A percentile compares a stretch with the other conserved stretches of the same genome.
Evolutionary conservation across 805 yeast species (phyloP).

Genomic region (Starmera pachycereana): DNA sequence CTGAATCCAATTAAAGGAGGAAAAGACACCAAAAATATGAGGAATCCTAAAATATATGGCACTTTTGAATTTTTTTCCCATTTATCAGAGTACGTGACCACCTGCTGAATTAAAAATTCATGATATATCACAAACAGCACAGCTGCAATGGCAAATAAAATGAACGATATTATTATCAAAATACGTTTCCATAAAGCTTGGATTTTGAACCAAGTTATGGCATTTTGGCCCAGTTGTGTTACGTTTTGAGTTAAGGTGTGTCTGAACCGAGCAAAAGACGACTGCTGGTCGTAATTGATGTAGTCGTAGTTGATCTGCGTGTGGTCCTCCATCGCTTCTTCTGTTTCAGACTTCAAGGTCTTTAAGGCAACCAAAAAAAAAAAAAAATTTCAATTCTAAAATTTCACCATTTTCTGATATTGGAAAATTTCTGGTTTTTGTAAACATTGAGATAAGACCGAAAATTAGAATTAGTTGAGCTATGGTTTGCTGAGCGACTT

Average conservation of each 20-base stretch:
- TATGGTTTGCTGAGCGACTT: too few relatives aligned
- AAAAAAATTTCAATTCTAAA: too few relatives aligned
- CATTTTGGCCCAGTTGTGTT: background rate
- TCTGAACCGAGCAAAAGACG: background rate
- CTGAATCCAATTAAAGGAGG: constrained; percentile 89
- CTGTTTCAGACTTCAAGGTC: too few relatives aligned
- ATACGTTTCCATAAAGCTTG: constrained; percentile 3
- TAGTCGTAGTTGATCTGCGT: too few relatives aligned
- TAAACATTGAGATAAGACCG: too few relatives aligned
- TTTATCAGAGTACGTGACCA: constrained; percentile 16
- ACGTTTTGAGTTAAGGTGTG: background rate
- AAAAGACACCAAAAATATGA: constrained; percentile 63
- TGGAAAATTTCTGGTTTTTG: too few relatives aligned
- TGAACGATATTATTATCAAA: background rate
- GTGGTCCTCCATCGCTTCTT: too few relatives aligned
- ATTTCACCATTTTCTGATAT: too few relatives aligned
- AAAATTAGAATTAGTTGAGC: too few relatives aligned
- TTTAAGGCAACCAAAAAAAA: too few relatives aligned
- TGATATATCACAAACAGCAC: constrained; percentile 9
- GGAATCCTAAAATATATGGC: constrained; percentile 33
- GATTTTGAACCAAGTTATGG: constrained; percentile 5
- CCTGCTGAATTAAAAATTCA: constrained; percentile 7
- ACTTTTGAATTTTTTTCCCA: constrained; percentile 23
- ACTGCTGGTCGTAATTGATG: too few relatives aligned
- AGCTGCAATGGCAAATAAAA: constrained; percentile 2